Evolutionary conservation across 768 basidiomycete species (phyloP), one percentile per base, ranked within the genome.

Genomic region (Phlebiopsis flavidoalba): DNA sequence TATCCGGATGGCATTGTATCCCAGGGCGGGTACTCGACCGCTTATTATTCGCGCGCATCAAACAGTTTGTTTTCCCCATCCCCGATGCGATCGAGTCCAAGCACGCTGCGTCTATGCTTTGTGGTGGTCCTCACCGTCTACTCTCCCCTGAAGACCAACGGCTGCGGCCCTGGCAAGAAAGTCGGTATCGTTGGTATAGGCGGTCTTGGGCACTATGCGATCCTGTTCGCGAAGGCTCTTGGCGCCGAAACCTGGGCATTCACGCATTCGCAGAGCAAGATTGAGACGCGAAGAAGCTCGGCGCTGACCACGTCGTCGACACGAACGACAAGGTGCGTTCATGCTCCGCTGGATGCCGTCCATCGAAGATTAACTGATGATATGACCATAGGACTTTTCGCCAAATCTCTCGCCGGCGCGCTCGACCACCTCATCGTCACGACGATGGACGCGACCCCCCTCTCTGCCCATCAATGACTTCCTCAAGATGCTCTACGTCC

Each of bases 141-240:
- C 73, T 85, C 83, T 0, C 86, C 87, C 12, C 73, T 89, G 19
- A 74, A 77, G 26, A 74, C 80, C 33, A 79, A 83, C 70, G 80
- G 80, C 31, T 69, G 64, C 59, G 85, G 85, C 0, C 82, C 83
- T 0, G 86, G 86, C 47, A 85, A 83, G 73, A 80, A 78, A 62
- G 82, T 89, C 64, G 88, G 86, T 48, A 71, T 89, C 47, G 74
- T 88, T 62, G 86, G 87, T 47, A 79, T 89, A 40, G 86, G 86
- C 40, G 86, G 86, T 19, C 74, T 87, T 19, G 82, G 81, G 0
- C 72, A 71, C 61, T 74, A 66, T 51, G 69, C 65, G 15, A 64
- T 80, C 51, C 65, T 80, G 31, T 82, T 79, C 67, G 80, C 78
- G 36, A 77, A 77, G 55, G 85, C 84, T 0, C 72, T 88, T 51